Percentiles rank a stretch among this genome's conserved stretches.
Evolutionary conservation across 768 basidiomycete genomes (phyloP).

Genomic region (Leucocoprinus leucothites): DNA sequence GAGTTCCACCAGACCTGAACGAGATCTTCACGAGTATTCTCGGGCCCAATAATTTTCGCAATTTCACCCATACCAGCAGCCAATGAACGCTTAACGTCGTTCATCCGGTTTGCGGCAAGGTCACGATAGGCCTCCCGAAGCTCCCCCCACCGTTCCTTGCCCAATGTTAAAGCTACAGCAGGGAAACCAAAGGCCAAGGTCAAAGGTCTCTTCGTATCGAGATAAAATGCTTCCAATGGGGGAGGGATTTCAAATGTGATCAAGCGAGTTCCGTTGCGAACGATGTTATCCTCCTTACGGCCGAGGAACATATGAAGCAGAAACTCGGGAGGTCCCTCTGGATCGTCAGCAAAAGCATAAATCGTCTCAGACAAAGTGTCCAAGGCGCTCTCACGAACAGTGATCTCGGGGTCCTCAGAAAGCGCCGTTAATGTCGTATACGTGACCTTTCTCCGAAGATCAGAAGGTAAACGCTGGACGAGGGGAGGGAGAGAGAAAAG

Average conservation of each 20-base stretch:
- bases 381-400: slow-evolving; percentile 76
- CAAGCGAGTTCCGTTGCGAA: slow-evolving; percentile 36
- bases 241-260: slow-evolving; percentile 15
- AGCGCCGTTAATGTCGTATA: slow-evolving; percentile 63
- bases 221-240: slow-evolving; percentile 44
- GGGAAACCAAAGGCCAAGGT: slow-evolving; percentile 91
- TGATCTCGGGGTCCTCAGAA: slow-evolving; percentile 55
- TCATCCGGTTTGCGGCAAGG: slow-evolving; percentile 56
- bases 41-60: slow-evolving; percentile 78
- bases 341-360: slow-evolving; percentile 69
- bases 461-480: slow-evolving; percentile 57
- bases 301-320: slow-evolving; percentile 79
- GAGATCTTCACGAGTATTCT: slow-evolving; percentile 65
- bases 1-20: slow-evolving; percentile 68
- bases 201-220: slow-evolving; percentile 69
- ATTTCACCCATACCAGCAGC: slow-evolving; percentile 89
- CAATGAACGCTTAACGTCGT: slow-evolving; percentile 72
- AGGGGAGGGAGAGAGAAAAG: slow-evolving; percentile 84
- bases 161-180: slow-evolving; percentile 83
- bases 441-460: slow-evolving; percentile 60
- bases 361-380: slow-evolving; percentile 90
- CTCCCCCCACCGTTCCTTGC: slow-evolving; percentile 68
- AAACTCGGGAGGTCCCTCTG: slow-evolving; percentile 66
- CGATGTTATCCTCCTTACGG: slow-evolving; percentile 37
- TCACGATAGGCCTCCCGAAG: slow-evolving; percentile 65